Conservation (phyloP, 164 flowering plant genomes). For the Euptelea pleiosperma region DNA sequence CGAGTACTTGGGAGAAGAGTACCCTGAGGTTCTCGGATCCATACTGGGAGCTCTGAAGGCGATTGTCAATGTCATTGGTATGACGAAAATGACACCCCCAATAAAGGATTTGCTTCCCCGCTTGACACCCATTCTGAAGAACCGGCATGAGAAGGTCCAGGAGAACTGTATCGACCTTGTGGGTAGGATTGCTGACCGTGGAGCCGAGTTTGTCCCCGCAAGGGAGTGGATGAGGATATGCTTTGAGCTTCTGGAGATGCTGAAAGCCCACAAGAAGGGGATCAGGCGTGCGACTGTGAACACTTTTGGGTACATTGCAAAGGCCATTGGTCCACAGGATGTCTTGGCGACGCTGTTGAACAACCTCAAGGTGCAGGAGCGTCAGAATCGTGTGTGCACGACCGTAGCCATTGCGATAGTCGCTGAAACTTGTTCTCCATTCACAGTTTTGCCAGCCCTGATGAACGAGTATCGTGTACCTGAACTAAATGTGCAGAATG, state of each 20-base stretch:
- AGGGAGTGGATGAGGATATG: conserved; percentile 99
- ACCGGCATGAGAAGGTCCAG: conserved; percentile 96
- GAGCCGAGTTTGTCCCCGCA: conserved; percentile 98
- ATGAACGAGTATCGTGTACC: conserved; percentile 99
- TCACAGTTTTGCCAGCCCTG: conserved; percentile 90
- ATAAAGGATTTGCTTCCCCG: conserved; percentile 96
- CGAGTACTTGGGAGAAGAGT: conserved; percentile 95
- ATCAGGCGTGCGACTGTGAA: conserved; percentile 94
- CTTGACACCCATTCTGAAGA: conserved; percentile 91
- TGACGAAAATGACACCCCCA: conserved; percentile 99
- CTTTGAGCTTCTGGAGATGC: conserved; percentile 98
- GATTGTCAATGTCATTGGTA: conserved; percentile 96
- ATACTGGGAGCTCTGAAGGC: conserved; percentile 94
- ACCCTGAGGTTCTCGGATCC: conserved; percentile 95
- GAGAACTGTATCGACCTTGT: conserved; percentile 98
- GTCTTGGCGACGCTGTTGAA: conserved; percentile 90
- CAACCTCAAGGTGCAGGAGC: conserved; percentile 96
- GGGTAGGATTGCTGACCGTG: conserved; percentile 97
- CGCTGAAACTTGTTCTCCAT: conserved; percentile 98
- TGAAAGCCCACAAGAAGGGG: conserved; percentile 97
- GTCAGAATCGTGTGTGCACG: conserved; percentile 98
- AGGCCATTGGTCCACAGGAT: conserved; percentile 98
- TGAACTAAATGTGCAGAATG: conserved; percentile 96
- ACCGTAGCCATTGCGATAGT: conserved; percentile 98
- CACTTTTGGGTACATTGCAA: conserved; percentile 98